Conservation (phyloP, 345 rosid species). For the Microthlaspi erraticum region DNA sequence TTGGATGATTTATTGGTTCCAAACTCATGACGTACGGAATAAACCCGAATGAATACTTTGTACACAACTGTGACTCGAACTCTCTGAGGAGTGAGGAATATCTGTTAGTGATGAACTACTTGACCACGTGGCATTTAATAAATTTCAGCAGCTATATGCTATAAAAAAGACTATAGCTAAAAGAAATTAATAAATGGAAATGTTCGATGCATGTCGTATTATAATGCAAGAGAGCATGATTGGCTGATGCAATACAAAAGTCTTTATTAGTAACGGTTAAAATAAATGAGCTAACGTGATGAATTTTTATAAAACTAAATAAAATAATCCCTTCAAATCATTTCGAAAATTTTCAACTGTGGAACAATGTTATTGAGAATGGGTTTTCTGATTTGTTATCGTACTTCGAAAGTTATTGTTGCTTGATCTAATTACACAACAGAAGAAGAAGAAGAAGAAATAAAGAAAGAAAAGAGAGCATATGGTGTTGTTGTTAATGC, state of each 20-base stretch:
- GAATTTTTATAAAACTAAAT: background rate
- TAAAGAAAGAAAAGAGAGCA: background rate
- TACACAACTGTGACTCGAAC: background rate
- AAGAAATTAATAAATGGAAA: conserved; percentile 8
- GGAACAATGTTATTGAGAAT: conserved; percentile 29
- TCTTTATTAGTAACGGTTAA: conserved; percentile 10
- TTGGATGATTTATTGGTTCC: background rate
- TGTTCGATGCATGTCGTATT: conserved; percentile 24
- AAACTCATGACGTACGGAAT: background rate
- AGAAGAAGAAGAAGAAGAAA: background rate
- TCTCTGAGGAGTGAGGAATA: background rate
- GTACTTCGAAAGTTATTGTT: conserved; percentile 8
- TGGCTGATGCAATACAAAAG: conserved; percentile 23
- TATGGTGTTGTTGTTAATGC: conserved; percentile 20
- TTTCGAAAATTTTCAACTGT: background rate
- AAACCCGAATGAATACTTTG: conserved; percentile 1
- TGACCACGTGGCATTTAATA: conserved; percentile 28
- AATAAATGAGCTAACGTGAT: conserved; percentile 22
- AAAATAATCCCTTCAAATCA: background rate
- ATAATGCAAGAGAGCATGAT: conserved; percentile 27
- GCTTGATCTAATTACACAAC: background rate
- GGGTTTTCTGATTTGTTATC: conserved; percentile 7
- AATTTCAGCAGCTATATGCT: conserved; percentile 13
- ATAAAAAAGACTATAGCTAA: background rate
- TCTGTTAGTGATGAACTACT: conserved; percentile 23